Evolutionary conservation across 73 alveolate genomes (phyloP).

Genomic region (Paramecium pentaurelia): DNA sequence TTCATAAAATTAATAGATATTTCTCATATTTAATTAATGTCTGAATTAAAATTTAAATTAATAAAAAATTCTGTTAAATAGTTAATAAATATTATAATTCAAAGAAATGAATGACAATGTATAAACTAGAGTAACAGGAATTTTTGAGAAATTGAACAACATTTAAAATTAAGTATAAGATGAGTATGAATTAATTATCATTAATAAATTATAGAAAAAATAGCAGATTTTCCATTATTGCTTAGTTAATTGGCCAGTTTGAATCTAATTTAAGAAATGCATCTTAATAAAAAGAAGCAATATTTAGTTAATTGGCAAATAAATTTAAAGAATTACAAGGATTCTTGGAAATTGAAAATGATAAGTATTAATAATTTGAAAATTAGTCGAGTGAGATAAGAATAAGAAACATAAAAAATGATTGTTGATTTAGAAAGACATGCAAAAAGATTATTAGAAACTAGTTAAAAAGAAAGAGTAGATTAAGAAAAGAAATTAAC

Average conservation of each 20-base stretch:
- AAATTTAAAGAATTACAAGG: conserved; percentile 2
- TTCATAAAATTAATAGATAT: background rate
- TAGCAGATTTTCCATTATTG: background rate
- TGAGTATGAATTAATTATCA: background rate
- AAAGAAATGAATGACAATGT: conserved; percentile 4
- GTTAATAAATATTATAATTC: background rate
- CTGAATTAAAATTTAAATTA: background rate
- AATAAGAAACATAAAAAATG: background rate
- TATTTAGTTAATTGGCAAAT: background rate
- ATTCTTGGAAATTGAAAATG: conserved; percentile 5
- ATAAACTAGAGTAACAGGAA: conserved; percentile 11
- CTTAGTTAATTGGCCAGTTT: background rate
- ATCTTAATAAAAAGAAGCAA: background rate
- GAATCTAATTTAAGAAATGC: conserved; percentile 14
- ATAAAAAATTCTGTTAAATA: background rate
- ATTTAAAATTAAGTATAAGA: background rate
- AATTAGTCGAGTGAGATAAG: conserved; percentile 41
- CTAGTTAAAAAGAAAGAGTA: conserved; percentile 49
- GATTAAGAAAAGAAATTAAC: conserved; percentile 55
- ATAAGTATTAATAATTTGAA: background rate
- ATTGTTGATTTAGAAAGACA: conserved; percentile 53
- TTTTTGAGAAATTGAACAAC: conserved; percentile 18
- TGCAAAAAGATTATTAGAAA: conserved; percentile 55
- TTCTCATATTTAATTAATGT: background rate
- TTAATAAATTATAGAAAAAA: conserved; percentile 16